phyloP scores from a whole-genome alignment of 331 rosid species.

The Rhamnella rubrinervis region DNA sequence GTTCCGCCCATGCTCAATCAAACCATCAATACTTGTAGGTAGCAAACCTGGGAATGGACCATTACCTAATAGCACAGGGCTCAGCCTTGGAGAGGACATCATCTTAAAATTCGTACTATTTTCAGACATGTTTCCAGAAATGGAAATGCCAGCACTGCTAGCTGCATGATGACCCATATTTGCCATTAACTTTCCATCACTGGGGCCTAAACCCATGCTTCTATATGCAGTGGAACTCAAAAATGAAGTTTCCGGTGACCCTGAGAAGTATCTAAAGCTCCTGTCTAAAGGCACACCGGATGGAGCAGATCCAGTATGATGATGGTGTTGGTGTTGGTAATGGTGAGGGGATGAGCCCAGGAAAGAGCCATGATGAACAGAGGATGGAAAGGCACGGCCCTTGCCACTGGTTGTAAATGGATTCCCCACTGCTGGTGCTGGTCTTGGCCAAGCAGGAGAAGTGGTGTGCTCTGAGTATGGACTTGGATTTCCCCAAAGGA shows the following conservation, averaged over 20 bases:
- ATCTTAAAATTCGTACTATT: slow-evolving; percentile 59
- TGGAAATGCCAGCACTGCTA: slow-evolving; percentile 43
- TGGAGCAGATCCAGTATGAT: slow-evolving; percentile 87
- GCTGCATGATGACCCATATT: slow-evolving; percentile 44
- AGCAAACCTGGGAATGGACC: slow-evolving; percentile 53
- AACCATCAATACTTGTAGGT: slow-evolving; percentile 54
- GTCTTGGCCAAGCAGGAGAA: slow-evolving; percentile 59
- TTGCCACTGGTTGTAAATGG: slow-evolving; percentile 59
- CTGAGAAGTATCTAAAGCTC: slow-evolving; percentile 60
- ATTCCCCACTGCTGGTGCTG: slow-evolving; percentile 55
- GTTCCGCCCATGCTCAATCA: slow-evolving; percentile 59
- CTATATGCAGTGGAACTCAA: slow-evolving; percentile 57
- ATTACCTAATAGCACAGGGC: slow-evolving; percentile 63
- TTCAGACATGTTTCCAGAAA: slow-evolving; percentile 59
- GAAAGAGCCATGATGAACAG: slow-evolving; percentile 59
- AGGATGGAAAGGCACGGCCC: slow-evolving; percentile 51
- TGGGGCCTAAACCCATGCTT: slow-evolving; percentile 54
- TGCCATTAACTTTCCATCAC: slow-evolving; percentile 59
- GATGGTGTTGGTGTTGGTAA: slow-evolving; percentile 40
- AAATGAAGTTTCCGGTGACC: slow-evolving; percentile 64
- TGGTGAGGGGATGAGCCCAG: slow-evolving; percentile 35
- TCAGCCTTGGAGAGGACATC: slow-evolving; percentile 75
- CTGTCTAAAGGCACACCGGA: slow-evolving; percentile 72
- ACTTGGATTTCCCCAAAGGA: slow-evolving; percentile 81
- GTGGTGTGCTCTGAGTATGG: slow-evolving; percentile 45